A percentile compares a stretch with the other conserved stretches of the same genome.
Evolutionary conservation across 331 rosid species (phyloP).

Genomic region (Rhamnella rubrinervis): DNA sequence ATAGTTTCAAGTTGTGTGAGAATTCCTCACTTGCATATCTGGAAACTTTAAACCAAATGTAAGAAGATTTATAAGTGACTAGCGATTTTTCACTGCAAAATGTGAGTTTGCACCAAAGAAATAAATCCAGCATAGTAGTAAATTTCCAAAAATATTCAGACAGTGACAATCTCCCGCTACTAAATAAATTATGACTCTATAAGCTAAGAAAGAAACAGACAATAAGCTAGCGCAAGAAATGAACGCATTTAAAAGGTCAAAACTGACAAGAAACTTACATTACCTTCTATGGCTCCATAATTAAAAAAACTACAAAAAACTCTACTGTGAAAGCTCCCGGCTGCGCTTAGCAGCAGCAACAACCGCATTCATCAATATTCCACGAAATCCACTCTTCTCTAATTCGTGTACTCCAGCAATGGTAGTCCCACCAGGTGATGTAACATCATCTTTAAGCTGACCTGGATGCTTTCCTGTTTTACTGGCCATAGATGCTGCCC

Average conservation of each 20-base stretch:
- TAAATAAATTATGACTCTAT: no score
- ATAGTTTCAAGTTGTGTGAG: no score
- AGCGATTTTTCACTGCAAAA: no score
- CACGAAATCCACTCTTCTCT: constrained; percentile 91
- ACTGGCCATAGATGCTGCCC: constrained; percentile 88
- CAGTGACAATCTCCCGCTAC: no score
- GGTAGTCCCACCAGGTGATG: constrained; percentile 95
- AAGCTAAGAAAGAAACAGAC: no score
- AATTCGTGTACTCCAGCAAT: constrained; percentile 83
- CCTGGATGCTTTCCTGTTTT: constrained; percentile 80
- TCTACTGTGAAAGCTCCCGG: constrained; percentile 33
- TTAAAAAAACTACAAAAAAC: background rate
- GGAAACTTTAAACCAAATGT: no score
- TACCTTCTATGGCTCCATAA: background rate
- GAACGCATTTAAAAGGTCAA: background rate
- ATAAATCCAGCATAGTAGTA: no score
- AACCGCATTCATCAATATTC: constrained; percentile 68
- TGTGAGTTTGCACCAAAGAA: no score
- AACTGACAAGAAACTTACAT: background rate
- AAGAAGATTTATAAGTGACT: no score
- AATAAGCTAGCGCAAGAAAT: no score
- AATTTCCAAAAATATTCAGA: no score
- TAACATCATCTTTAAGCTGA: constrained; percentile 88
- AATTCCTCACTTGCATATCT: no score
- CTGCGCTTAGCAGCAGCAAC: constrained; percentile 51